Conservation (phyloP, 306 rosid species). For the Cucumis melo region DNA sequence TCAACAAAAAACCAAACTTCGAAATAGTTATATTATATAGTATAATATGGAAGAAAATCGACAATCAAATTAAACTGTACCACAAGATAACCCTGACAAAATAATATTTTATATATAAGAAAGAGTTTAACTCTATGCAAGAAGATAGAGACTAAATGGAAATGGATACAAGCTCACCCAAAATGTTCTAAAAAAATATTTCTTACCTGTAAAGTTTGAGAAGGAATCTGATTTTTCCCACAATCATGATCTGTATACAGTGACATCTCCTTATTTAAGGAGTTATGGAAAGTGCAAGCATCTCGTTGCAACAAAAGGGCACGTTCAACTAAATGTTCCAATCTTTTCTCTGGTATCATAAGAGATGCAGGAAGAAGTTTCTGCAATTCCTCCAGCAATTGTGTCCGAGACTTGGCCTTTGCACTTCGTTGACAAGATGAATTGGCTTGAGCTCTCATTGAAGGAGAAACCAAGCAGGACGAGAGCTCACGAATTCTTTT, state of each 20-base stretch:
- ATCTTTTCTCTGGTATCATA: conserved; percentile 86
- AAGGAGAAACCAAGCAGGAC: conserved; percentile 52
- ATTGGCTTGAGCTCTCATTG: conserved; percentile 15
- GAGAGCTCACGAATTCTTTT: conserved; percentile 73
- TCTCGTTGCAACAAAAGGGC: conserved; percentile 88
- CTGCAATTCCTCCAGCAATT: conserved; percentile 76
- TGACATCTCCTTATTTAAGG: conserved; percentile 78
- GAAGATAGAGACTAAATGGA: neutral
- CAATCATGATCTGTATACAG: conserved; percentile 81
- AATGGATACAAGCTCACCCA: neutral
- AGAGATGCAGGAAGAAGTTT: conserved; percentile 79
- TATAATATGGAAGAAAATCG: neutral
- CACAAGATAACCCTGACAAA: neutral
- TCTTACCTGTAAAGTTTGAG: conserved; percentile 66
- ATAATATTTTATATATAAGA: neutral
- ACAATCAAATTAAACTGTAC: too few species aligned
- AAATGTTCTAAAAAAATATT: conserved; percentile 1
- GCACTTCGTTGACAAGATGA: conserved; percentile 22
- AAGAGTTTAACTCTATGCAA: neutral
- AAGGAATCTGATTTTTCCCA: conserved; percentile 86
- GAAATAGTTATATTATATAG: too few species aligned
- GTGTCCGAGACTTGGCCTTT: conserved; percentile 47
- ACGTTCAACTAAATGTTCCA: conserved; percentile 89
- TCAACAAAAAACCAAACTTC: too few species aligned
- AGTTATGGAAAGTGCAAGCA: conserved; percentile 82